Conservation (phyloP, 2,329 filamentous ascomycete species). For the Pseudocercospora musae region DNA sequence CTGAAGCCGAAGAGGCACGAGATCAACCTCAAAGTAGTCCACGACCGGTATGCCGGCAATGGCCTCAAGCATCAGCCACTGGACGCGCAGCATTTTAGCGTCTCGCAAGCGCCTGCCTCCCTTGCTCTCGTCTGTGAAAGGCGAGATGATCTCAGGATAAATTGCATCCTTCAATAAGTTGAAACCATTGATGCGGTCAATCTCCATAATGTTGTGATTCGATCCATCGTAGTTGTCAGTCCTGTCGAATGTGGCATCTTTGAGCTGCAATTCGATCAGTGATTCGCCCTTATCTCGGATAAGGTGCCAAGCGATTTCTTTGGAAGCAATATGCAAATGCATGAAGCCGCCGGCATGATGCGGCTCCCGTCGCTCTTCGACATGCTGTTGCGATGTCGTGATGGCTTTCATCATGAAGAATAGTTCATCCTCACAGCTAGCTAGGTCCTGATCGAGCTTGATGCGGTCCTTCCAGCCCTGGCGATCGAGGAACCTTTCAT, state of each 20-base stretch:
- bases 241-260: slow-evolving; percentile 86
- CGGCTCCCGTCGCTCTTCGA: slow-evolving; percentile 64
- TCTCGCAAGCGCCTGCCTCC: slow-evolving; percentile 58
- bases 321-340: slow-evolving; percentile 89
- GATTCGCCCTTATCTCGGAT: slow-evolving; percentile 76
- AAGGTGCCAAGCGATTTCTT: slow-evolving; percentile 96
- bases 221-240: slow-evolving; percentile 97
- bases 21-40: slow-evolving; percentile 91
- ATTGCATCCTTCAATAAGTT: slow-evolving; percentile 87
- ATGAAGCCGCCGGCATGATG: slow-evolving; percentile 71
- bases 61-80: slow-evolving; percentile 97
- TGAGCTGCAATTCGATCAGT: slow-evolving; percentile 87
- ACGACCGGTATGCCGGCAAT: slow-evolving; percentile 97
- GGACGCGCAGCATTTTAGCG: slow-evolving; percentile 84
- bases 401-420: slow-evolving; percentile 99
- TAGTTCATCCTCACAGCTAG: slow-evolving; percentile 88
- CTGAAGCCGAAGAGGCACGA: slow-evolving; percentile 91
- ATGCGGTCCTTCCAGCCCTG: slow-evolving; percentile 89
- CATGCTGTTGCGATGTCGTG: slow-evolving; percentile 87
- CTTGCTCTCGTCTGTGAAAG: slow-evolving; percentile 68
- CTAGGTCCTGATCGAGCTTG: slow-evolving; percentile 82
- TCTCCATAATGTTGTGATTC: slow-evolving; percentile 86
- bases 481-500: slow-evolving; percentile 80
- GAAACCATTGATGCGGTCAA: slow-evolving; percentile 81
- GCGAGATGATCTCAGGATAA: slow-evolving; percentile 93